A percentile compares a stretch with the other conserved stretches of the same genome.
Evolutionary conservation across 1,284 basidiomycete genomes (phyloP).

Genomic region (Golubevia pallescens): DNA sequence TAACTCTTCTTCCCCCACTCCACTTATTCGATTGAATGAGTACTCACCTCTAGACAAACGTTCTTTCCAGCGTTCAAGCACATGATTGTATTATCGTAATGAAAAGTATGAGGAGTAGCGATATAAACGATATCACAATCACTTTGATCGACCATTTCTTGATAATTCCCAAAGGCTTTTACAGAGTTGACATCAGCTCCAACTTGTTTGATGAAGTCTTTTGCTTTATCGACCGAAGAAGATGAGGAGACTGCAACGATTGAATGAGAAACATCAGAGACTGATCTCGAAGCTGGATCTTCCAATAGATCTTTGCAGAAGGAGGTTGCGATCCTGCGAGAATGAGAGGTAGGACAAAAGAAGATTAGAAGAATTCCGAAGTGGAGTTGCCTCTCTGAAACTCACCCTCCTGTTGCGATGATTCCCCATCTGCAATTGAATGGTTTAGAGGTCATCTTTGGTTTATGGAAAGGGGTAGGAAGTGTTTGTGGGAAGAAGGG

Average conservation of each 20-base stretch:
- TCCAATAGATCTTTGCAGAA: conserved; percentile 66
- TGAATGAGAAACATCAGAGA: conserved; percentile 77
- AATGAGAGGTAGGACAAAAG: neutral
- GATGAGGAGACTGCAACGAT: conserved; percentile 76
- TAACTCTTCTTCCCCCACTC: neutral
- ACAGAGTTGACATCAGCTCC: conserved; percentile 67
- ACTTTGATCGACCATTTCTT: conserved; percentile 76
- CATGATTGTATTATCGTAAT: conserved; percentile 79
- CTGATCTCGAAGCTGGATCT: conserved; percentile 68
- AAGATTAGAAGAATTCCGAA: neutral
- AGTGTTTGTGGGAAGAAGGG: no score
- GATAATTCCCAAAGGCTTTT: conserved; percentile 78
- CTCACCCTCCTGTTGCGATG: conserved; percentile 32
- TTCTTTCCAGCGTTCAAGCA: conserved; percentile 82
- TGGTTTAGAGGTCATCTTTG: no score
- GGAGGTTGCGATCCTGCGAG: no score
- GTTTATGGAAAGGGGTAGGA: no score
- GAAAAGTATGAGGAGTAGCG: conserved; percentile 85
- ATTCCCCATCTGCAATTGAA: conserved; percentile 15
- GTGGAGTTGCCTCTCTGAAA: neutral
- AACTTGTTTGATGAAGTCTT: conserved; percentile 72
- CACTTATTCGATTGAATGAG: no score
- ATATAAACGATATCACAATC: conserved; percentile 67
- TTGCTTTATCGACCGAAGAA: conserved; percentile 74
- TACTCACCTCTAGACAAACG: conserved; percentile 67